phyloP scores from a whole-genome alignment of 2,329 filamentous ascomycete species.

The Metarhizium humberi region DNA sequence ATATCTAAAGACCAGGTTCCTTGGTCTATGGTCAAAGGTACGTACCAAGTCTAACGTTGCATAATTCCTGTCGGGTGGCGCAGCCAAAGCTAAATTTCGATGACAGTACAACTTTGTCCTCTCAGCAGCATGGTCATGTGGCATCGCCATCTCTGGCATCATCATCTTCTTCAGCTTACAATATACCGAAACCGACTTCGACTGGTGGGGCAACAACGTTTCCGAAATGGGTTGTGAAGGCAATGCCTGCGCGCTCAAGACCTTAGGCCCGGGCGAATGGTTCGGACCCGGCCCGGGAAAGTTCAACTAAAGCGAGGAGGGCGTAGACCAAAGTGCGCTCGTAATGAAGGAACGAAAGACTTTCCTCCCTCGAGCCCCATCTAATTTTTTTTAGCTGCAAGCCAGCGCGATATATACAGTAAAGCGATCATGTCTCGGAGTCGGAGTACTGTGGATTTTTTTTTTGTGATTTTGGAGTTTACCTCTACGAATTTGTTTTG shows the following conservation, averaged over 20 bases:
- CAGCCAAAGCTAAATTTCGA: neutral
- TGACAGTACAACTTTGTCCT: constrained; percentile 42
- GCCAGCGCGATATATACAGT: neutral
- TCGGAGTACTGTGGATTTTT: neutral
- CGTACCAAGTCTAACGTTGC: constrained; percentile 1
- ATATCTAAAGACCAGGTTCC: constrained; percentile 37
- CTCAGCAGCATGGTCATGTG: constrained; percentile 40
- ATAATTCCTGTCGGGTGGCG: neutral
- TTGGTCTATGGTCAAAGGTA: constrained; percentile 43
- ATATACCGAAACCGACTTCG: constrained; percentile 29
- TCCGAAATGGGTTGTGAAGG: constrained; percentile 32
- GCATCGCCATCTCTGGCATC: constrained; percentile 40
- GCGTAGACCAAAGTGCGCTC: neutral
- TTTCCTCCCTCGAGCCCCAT: neutral
- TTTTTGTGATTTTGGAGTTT: neutral
- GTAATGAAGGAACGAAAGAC: constrained; percentile 7
- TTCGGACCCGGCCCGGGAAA: constrained; percentile 31
- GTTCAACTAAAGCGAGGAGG: constrained; percentile 19
- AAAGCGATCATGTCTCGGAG: constrained; percentile 1
- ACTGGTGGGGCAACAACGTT: constrained; percentile 41
- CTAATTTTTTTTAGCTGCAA: neutral
- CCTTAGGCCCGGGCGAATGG: constrained; percentile 24
- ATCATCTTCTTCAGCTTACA: constrained; percentile 45
- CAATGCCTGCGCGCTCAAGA: constrained; percentile 26
- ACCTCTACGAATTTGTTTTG: neutral